These are phyloP conservation scores for Emiliania huxleyi DNA, from an alignment of 78 protist species.

Conservation along the genomic window DNA sequence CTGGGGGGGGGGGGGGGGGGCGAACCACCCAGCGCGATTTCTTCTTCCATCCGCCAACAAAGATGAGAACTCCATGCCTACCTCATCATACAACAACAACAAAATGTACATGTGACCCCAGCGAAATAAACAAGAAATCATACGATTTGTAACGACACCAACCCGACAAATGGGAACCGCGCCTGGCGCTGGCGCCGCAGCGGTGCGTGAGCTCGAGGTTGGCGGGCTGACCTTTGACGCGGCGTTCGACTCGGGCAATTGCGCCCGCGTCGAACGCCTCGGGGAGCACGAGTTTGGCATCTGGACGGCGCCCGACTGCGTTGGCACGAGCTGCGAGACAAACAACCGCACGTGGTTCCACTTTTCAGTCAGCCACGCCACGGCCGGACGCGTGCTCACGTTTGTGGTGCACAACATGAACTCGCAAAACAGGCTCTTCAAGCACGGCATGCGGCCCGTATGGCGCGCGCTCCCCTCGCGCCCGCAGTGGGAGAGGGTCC, in stretches of 20 bases:
- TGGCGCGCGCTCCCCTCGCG: slow-evolving; percentile 11
- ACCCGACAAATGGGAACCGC: no score
- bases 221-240: not conserved
- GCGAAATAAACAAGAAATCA: no score
- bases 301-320: slow-evolving; percentile 37
- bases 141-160: no score
- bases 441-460: slow-evolving; percentile 30
- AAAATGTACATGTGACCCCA: no score
- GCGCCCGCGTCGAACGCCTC: not conserved
- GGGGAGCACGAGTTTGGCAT: not conserved
- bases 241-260: slow-evolving; percentile 6
- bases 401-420: slow-evolving; percentile 21
- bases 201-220: no score
- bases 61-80: no score
- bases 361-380: not conserved
- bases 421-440: slow-evolving; percentile 29
- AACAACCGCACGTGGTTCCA: slow-evolving; percentile 26
- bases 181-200: no score
- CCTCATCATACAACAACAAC: no score
- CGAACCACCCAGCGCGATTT: no score
- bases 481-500: not conserved
- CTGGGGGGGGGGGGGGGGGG: no score
- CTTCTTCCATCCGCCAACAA: no score
- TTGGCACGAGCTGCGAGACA: not conserved
- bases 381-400: not conserved